Evolutionary conservation across 768 basidiomycete species (phyloP).

Genomic region (Suillus clintonianus): DNA sequence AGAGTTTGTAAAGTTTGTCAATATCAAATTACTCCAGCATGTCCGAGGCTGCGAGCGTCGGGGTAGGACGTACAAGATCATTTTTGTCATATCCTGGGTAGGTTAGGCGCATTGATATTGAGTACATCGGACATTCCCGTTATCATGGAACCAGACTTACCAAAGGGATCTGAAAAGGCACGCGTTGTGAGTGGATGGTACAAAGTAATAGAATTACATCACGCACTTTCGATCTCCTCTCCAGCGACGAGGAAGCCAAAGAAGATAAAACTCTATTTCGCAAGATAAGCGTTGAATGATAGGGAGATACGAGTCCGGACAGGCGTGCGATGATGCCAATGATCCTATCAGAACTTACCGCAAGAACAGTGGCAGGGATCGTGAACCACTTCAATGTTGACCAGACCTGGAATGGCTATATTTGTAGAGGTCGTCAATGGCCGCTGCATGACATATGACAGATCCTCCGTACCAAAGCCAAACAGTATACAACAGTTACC

Average conservation of each 20-base stretch:
- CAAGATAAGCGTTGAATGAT: constrained; percentile 5
- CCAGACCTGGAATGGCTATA: constrained; percentile 68
- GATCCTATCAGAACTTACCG: constrained; percentile 36
- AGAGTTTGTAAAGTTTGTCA: constrained; percentile 5
- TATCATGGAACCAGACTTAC: constrained; percentile 20
- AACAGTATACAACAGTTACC: constrained; percentile 60
- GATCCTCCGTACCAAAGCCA: constrained; percentile 50
- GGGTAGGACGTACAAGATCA: constrained; percentile 50
- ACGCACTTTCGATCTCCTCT: constrained; percentile 74
- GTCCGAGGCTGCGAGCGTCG: constrained; percentile 11
- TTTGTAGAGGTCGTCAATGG: background rate
- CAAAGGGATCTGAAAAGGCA: constrained; percentile 45
- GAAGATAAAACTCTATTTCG: constrained; percentile 59
- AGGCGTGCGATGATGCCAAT: background rate
- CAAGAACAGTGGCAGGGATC: constrained; percentile 59
- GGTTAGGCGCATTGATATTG: background rate
- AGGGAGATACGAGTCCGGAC: background rate
- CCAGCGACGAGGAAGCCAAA: constrained; percentile 75
- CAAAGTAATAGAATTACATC: background rate
- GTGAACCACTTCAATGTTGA: constrained; percentile 57
- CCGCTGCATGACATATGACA: background rate
- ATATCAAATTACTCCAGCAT: constrained; percentile 4
- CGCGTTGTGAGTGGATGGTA: background rate
- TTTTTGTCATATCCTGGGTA: constrained; percentile 65
- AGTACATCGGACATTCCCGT: background rate